Percentiles rank a stretch among this genome's conserved stretches.
phyloP scores from a whole-genome alignment of 805 yeast genomes.

The Lachancea thermotolerans region DNA sequence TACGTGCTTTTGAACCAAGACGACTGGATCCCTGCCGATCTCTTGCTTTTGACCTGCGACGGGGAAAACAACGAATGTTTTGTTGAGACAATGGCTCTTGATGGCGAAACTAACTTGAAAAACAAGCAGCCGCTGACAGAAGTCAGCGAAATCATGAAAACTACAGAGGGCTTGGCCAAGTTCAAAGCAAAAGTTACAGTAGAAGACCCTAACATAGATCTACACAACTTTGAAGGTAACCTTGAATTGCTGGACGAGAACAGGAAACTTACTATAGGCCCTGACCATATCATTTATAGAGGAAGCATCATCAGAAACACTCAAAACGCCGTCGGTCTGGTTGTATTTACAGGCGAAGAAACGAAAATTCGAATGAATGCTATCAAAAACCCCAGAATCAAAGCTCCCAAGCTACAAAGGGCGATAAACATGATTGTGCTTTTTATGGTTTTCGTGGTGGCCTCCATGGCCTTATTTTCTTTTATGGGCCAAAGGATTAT shows the following conservation, averaged over 20 bases:
- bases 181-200: constrained; percentile 51
- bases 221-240: constrained; percentile 87
- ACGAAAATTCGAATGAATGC: constrained; percentile 95
- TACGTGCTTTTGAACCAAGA: constrained; percentile 63
- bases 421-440: constrained; percentile 76
- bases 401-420: constrained; percentile 86
- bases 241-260: constrained; percentile 37
- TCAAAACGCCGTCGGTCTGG: constrained; percentile 63
- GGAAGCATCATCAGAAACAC: constrained; percentile 91
- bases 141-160: constrained; percentile 44
- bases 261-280: constrained; percentile 53
- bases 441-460: constrained; percentile 82
- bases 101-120: constrained; percentile 93
- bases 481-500: constrained; percentile 67
- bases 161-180: constrained; percentile 44
- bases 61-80: constrained; percentile 57
- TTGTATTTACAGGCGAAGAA: constrained; percentile 91
- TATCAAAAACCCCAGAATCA: constrained; percentile 77
- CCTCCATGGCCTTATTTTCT: constrained; percentile 67
- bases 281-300: constrained; percentile 81
- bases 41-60: constrained; percentile 61
- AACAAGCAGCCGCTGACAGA: constrained; percentile 62
- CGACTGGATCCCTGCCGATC: constrained; percentile 94
- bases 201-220: constrained; percentile 89
- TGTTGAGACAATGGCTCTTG: constrained; percentile 94